A percentile compares a stretch with the other conserved stretches of the same genome.
These are phyloP conservation scores for Stagonosporopsis chrysanthemi DNA, from an alignment of 2,329 filamentous ascomycete species.

Conservation along the genomic window DNA sequence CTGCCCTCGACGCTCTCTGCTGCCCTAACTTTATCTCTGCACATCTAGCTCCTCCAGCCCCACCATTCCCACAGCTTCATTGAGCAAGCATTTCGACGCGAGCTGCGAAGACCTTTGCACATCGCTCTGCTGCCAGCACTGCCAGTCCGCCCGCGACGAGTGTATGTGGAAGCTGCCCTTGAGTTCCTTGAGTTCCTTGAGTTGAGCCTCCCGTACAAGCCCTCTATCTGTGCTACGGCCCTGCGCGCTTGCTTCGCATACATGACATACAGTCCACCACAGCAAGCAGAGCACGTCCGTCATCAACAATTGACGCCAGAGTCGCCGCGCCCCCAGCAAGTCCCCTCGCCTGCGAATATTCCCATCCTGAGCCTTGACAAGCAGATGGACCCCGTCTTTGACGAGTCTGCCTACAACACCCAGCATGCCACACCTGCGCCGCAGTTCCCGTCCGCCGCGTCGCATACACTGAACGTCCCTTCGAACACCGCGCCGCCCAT, in stretches of 20 bases:
- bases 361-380: constrained; percentile 67
- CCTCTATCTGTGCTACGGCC: constrained; percentile 11
- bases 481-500: constrained; percentile 40
- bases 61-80: constrained; percentile 20
- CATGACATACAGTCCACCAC: constrained; percentile 60
- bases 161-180: constrained; percentile 11
- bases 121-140: constrained; percentile 8
- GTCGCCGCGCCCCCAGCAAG: constrained; percentile 73
- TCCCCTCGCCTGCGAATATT: constrained; percentile 72
- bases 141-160: constrained; percentile 15
- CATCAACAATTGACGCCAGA: constrained; percentile 73
- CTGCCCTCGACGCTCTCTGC: constrained; percentile 10
- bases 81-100: constrained; percentile 20
- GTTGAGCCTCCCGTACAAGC: constrained; percentile 13
- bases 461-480: constrained; percentile 41
- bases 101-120: constrained; percentile 9
- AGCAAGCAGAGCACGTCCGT: constrained; percentile 66
- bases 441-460: constrained; percentile 43
- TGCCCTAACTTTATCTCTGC: constrained; percentile 21
- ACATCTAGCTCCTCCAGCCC: constrained; percentile 18
- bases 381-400: constrained; percentile 75
- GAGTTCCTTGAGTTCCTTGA: background rate
- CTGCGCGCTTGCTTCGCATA: constrained; percentile 26
- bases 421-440: constrained; percentile 39
- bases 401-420: constrained; percentile 69